Evolutionary conservation across 2,329 filamentous ascomycete species (phyloP), one percentile per base, ranked within the genome.

Genomic region (Fusarium nisikadoi): DNA sequence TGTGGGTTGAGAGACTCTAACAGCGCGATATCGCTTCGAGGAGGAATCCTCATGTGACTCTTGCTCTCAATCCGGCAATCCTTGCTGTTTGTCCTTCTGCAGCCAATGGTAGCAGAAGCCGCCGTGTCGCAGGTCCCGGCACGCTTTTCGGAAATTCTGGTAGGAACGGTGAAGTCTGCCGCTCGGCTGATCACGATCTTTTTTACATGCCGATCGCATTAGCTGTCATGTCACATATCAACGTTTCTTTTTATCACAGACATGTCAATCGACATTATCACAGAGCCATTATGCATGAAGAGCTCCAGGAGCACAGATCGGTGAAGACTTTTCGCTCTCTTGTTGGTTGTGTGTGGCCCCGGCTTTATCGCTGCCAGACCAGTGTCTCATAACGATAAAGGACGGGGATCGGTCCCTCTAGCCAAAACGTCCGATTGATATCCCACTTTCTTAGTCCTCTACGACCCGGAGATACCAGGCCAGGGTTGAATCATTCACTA

Each of bases 321-420:
- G 6, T 64, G 58, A 64, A 64, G 62, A 63, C 41, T 52, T 45
- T 36, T 36, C 55, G 35, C 45, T 20, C 35, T 38, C 46, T 31
- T 56, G 33, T 69, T 63, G 23, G 41, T 27, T 46, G 38, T 69
- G 68, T 60, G 50, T 56, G 49, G 69, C 36, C 64, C 60, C 42
- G 39, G 69, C 69, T 69, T 55, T 55, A 64, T 75, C 61, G 54
- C 55, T 65, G 63, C 74, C 72, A 74, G 74, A 69, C 74, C 74
- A 76, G 63, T 76, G 74, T 76, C 74, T 75, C 71, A 68, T 62
- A 38, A 69, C 29, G 50, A 62, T 56, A 60, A 69, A 49, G 67
- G 61, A 63, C 50, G 65, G 54, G 58, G 70, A 60, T 61, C 25
- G 36, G 36, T 55, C 56, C 47, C 52, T 52, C 42, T 38, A 55